phyloP scores from a whole-genome alignment of 2,329 filamentous ascomycete species.

The Microsporum ferrugineum region DNA sequence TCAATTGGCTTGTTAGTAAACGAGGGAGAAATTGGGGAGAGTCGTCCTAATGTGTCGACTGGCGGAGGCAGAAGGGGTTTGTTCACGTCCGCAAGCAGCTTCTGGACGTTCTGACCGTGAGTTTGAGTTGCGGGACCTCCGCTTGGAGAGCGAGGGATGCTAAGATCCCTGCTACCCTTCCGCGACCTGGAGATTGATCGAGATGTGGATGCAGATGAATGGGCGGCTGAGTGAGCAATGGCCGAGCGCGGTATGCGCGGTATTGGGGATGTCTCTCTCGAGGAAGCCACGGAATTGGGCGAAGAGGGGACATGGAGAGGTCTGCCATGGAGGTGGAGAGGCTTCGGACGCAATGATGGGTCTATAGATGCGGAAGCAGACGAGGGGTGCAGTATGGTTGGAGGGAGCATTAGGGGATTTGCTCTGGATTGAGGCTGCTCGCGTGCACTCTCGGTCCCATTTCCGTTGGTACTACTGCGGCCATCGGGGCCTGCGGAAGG shows the following conservation, averaged over 20 bases:
- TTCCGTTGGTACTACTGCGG: constrained; percentile 2
- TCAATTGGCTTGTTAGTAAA: neutral
- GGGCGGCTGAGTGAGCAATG: constrained; percentile 9
- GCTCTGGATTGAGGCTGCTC: constrained; percentile 4
- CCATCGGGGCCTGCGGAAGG: constrained; percentile 8
- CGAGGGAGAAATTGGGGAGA: neutral
- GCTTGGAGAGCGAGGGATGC: constrained; percentile 44
- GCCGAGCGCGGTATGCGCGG: constrained; percentile 21
- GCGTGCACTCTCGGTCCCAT: constrained; percentile 1
- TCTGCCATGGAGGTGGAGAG: constrained; percentile 1
- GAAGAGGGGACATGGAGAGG: constrained; percentile 23
- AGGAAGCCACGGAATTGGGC: constrained; percentile 37
- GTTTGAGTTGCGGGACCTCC: constrained; percentile 15
- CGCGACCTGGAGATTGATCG: constrained; percentile 44
- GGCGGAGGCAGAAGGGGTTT: constrained; percentile 55
- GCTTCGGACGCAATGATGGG: constrained; percentile 5
- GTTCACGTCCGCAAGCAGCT: constrained; percentile 55
- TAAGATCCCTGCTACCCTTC: constrained; percentile 57
- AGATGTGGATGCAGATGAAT: constrained; percentile 23
- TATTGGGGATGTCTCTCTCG: constrained; percentile 39
- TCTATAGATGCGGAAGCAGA: constrained; percentile 5
- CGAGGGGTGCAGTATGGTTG: constrained; percentile 8
- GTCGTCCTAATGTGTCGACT: neutral
- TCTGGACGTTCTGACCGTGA: constrained; percentile 38
- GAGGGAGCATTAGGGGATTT: neutral